Evolutionary conservation across 192 early-diverging fungal species (phyloP), one percentile per base, ranked within the genome.

Genomic region (Coemansia nantahalensis): DNA sequence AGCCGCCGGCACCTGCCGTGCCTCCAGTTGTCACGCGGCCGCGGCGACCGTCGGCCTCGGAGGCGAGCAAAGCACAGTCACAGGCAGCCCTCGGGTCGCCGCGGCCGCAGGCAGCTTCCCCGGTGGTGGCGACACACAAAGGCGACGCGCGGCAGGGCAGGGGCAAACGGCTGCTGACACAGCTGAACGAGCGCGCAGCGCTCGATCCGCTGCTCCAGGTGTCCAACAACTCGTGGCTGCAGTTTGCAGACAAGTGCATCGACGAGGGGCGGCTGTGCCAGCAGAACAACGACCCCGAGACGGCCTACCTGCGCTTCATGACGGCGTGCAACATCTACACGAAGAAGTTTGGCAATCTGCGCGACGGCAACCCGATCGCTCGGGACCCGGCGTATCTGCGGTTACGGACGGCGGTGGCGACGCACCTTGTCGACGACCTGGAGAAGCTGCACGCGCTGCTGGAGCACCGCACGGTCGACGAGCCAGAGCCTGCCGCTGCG

Each of bases 301-400:
- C 47, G 28, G 77, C 77, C 15, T 74, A 70, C 23, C 31, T 79
- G 22, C 43, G 56, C 11, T 74, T 56, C 38, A 66, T 63, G 66
- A 65, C 50, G 16, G 61, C 54, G 2, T 64, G 46, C 31, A 84
- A 79, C 16, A 83, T 83, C 30, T 39, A 80, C 16, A 50, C 69
- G 5, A 80, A 80, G 30, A 55, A 79, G 21, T 45, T 86, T 12
- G 45, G 51, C 14, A 64, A 76, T 10, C 54, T 66, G 44, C 55
- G 60, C 17, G 78, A 78, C 13, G 82, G 64, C 50, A 47, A 58
- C 2, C 52, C 70, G 12, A 43, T 73, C 9, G 67, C 62, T 23
- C 58, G 54, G 16, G 79, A 82, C 42, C 43, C 64, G 8, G 56
- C 50, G 22, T 83, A 81, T 39, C 17, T 78, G 12, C 51, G 47